Conservation (phyloP, 179 eudicot species). For the Silene vulgaris region DNA sequence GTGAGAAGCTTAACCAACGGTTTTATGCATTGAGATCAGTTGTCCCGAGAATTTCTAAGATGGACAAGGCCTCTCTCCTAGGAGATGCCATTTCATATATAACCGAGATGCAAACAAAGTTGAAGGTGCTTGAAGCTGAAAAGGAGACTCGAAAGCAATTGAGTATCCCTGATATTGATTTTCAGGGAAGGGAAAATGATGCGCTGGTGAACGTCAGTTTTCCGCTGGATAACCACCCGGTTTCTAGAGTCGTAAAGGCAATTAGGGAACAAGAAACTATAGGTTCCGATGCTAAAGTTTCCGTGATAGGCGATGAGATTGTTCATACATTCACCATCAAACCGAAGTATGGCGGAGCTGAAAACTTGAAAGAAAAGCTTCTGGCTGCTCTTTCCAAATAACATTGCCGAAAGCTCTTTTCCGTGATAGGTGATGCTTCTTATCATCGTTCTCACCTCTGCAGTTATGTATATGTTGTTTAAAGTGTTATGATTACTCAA, state of each 20-base stretch:
- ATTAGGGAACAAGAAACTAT: slow-evolving; percentile 50
- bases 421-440: no score
- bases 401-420: slow-evolving; percentile 16
- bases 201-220: slow-evolving; percentile 60
- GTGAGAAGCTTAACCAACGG: slow-evolving; percentile 81
- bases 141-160: slow-evolving; percentile 39
- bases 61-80: slow-evolving; percentile 80
- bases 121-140: slow-evolving; percentile 52
- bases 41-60: slow-evolving; percentile 77
- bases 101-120: slow-evolving; percentile 59
- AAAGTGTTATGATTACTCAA: no score
- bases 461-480: no score
- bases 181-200: slow-evolving; percentile 50
- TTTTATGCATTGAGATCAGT: slow-evolving; percentile 80
- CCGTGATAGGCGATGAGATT: slow-evolving; percentile 48
- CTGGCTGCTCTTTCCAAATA: slow-evolving; percentile 50
- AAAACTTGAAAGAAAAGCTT: slow-evolving; percentile 57
- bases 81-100: slow-evolving; percentile 76
- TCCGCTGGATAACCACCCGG: slow-evolving; percentile 68
- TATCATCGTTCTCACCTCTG: no score
- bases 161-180: slow-evolving; percentile 46
- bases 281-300: slow-evolving; percentile 50
- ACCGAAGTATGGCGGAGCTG: slow-evolving; percentile 50
- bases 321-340: slow-evolving; percentile 67
- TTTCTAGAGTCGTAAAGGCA: slow-evolving; percentile 46